Percentiles rank a stretch among this genome's conserved stretches.
Evolutionary conservation across 164 flowering plant genomes (phyloP).

Genomic region (Stephania cephalantha): DNA sequence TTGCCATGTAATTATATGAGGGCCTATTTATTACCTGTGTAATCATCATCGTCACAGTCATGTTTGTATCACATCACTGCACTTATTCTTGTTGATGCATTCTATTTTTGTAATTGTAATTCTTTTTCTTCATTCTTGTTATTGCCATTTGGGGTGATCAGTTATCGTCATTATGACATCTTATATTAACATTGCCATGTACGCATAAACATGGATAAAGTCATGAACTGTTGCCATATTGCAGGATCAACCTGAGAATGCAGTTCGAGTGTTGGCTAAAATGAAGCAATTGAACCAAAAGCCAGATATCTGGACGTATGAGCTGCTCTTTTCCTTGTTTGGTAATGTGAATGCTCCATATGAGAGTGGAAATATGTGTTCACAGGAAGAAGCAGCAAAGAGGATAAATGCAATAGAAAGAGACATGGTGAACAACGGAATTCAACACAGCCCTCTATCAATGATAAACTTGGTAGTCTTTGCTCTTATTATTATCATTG

Average conservation of each 20-base stretch:
- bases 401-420: constrained; percentile 63
- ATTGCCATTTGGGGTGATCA: not conserved
- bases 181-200: not conserved
- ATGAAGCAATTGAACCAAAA: constrained; percentile 48
- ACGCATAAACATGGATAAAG: not conserved
- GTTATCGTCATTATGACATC: not conserved
- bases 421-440: constrained; percentile 64
- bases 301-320: constrained; percentile 72
- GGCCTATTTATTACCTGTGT: not conserved
- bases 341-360: constrained; percentile 85
- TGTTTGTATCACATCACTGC: not conserved
- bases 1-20: not conserved
- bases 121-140: not conserved
- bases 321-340: constrained; percentile 73
- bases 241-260: constrained; percentile 87
- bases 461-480: constrained; percentile 59
- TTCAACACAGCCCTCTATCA: constrained; percentile 60
- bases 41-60: not conserved
- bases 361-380: constrained; percentile 53
- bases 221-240: constrained; percentile 14
- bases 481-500: not conserved
- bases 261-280: constrained; percentile 52
- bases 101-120: not conserved
- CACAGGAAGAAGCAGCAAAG: constrained; percentile 46
- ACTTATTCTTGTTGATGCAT: not conserved